These are phyloP conservation scores for Chytriomyces confervae DNA, from an alignment of 192 early-diverging fungal genomes.

Conservation along the genomic window DNA sequence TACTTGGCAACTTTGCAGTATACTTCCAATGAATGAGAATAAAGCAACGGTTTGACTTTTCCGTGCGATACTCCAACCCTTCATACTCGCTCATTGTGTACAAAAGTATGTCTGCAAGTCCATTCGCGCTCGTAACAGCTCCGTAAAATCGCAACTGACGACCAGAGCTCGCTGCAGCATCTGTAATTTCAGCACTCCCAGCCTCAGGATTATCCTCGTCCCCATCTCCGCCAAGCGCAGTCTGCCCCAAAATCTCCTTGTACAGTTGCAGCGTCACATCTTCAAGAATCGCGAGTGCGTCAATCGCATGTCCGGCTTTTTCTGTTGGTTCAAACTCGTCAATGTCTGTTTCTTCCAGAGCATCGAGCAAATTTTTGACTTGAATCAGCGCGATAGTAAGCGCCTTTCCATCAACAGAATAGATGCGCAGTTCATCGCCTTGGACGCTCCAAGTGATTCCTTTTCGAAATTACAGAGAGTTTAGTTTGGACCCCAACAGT, in stretches of 20 bases:
- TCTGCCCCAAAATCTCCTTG: conserved; percentile 12
- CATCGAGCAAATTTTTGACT: background rate
- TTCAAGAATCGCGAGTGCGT: conserved; percentile 14
- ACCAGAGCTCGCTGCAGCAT: background rate
- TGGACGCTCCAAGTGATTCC: conserved; percentile 24
- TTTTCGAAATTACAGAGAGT: background rate
- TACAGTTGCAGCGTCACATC: conserved; percentile 17
- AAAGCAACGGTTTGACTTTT: conserved; percentile 1
- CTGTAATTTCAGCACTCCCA: background rate
- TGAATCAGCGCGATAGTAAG: background rate
- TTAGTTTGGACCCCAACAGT: background rate
- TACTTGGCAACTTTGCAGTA: background rate
- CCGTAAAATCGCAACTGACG: conserved; percentile 25
- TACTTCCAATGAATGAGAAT: conserved; percentile 29
- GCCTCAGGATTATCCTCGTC: conserved; percentile 10
- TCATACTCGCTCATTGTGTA: conserved; percentile 15
- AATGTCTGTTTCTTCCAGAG: background rate
- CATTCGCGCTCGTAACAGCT: conserved; percentile 11
- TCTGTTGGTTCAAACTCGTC: background rate
- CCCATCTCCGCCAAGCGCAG: background rate
- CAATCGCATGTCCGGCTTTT: background rate
- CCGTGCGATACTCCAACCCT: conserved; percentile 25
- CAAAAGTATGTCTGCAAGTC: conserved; percentile 22
- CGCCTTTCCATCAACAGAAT: conserved; percentile 15
- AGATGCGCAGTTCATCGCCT: conserved; percentile 26